A percentile compares a stretch with the other conserved stretches of the same genome.
Evolutionary conservation across 73 alveolate genomes (phyloP).

Genomic region (Uronychia binucleata): DNA sequence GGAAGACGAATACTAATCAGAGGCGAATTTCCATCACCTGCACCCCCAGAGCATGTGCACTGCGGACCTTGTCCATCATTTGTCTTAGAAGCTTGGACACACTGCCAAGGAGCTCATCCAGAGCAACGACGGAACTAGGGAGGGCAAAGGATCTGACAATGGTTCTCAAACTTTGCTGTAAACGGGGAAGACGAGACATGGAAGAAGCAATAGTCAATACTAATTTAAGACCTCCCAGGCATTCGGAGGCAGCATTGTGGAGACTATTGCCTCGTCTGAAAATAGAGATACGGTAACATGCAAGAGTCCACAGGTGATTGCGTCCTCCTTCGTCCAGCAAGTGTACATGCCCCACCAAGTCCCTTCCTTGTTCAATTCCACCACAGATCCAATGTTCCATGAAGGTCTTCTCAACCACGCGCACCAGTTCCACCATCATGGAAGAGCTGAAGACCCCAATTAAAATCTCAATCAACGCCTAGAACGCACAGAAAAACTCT

Average conservation of each 20-base stretch:
- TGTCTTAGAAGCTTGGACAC: background rate
- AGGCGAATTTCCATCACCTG: too few species aligned
- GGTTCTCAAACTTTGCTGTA: background rate
- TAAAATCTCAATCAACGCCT: background rate
- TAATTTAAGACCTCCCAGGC: too few species aligned
- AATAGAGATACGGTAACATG: background rate
- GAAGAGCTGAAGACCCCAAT: background rate
- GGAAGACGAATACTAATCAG: too few species aligned
- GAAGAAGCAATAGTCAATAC: background rate
- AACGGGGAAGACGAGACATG: background rate
- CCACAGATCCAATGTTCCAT: background rate
- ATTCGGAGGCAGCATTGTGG: too few species aligned
- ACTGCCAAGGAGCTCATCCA: background rate
- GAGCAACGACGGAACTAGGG: too few species aligned
- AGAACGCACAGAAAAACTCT: background rate
- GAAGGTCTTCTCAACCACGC: background rate
- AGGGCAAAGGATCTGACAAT: too few species aligned
- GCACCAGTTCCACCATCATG: background rate
- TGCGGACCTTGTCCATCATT: background rate
- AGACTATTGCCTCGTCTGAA: too few species aligned
- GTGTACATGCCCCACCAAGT: background rate
- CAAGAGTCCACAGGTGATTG: background rate
- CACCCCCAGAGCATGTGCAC: too few species aligned
- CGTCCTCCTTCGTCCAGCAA: background rate
- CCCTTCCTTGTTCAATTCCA: background rate